Conservation (phyloP, 2,329 filamentous ascomycete genomes). For the Pseudomassariella vexata region DNA sequence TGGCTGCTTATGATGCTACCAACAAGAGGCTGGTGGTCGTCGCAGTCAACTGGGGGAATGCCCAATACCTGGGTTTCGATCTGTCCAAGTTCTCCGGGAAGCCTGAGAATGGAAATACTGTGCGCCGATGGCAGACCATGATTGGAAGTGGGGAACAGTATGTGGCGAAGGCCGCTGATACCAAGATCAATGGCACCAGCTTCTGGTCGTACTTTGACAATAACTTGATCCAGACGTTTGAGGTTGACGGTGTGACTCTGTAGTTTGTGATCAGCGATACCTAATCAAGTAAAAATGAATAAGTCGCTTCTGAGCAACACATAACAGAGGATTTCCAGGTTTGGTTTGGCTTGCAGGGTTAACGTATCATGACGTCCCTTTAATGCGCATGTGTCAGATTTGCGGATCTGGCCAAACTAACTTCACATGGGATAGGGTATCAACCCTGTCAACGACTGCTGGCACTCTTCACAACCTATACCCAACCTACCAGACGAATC, state of each 20-base stretch:
- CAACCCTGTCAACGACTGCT: no score
- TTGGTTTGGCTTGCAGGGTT: no score
- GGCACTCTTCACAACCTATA: no score
- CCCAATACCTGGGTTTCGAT: constrained; percentile 33
- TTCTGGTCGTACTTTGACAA: constrained; percentile 30
- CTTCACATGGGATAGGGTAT: no score
- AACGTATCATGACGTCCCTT: no score
- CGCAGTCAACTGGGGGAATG: constrained; percentile 28
- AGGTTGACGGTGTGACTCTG: constrained; percentile 16
- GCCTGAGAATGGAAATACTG: constrained; percentile 22
- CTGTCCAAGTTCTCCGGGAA: constrained; percentile 25
- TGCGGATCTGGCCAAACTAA: no score
- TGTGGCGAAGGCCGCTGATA: constrained; percentile 22
- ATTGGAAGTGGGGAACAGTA: constrained; percentile 29
- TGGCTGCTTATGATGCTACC: constrained; percentile 31
- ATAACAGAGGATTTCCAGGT: no score
- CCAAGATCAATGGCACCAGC: constrained; percentile 23
- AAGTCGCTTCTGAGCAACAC: no score
- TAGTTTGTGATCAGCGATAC: no score
- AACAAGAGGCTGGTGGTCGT: constrained; percentile 13
- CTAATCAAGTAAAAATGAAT: no score
- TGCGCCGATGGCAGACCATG: constrained; percentile 31
- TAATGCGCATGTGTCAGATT: no score
- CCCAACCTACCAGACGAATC: no score
- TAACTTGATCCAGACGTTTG: constrained; percentile 31